A percentile compares a stretch with the other conserved stretches of the same genome.
Conservation (phyloP, 345 rosid species). For the Gynandropsis gynandra region DNA sequence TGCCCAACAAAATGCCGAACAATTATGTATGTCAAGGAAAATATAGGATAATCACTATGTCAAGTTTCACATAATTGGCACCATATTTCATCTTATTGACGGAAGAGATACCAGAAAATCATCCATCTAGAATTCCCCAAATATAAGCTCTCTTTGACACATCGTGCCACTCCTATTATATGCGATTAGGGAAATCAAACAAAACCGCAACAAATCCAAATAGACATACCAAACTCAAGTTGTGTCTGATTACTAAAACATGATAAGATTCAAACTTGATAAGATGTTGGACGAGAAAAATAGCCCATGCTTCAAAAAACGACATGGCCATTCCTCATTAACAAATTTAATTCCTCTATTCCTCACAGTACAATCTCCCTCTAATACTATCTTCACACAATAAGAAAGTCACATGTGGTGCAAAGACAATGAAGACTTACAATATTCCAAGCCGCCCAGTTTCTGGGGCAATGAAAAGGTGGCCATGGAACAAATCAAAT, state of each 20-base stretch:
- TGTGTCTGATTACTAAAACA: neutral
- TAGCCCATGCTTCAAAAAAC: conserved; percentile 3
- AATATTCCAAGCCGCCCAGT: conserved; percentile 74
- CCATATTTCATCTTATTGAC: no score
- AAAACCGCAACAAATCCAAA: no score
- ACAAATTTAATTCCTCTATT: neutral
- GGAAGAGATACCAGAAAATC: no score
- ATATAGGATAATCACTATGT: no score
- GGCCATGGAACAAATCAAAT: conserved; percentile 89
- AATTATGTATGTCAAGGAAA: no score
- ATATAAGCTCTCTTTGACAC: no score
- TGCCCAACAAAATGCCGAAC: no score
- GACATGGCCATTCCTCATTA: neutral
- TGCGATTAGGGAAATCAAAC: no score
- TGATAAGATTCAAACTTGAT: neutral
- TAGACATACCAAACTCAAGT: no score
- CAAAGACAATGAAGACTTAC: conserved; percentile 37
- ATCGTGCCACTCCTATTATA: no score
- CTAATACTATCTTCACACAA: neutral
- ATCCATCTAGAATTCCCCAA: no score
- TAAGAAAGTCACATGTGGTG: neutral
- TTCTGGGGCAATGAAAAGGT: conserved; percentile 51
- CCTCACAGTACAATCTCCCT: neutral
- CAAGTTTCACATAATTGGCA: no score
- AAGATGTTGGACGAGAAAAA: neutral